These are phyloP conservation scores for Podospora anserina DNA, from an alignment of 495 filamentous ascomycete species.

Conservation along the genomic window DNA sequence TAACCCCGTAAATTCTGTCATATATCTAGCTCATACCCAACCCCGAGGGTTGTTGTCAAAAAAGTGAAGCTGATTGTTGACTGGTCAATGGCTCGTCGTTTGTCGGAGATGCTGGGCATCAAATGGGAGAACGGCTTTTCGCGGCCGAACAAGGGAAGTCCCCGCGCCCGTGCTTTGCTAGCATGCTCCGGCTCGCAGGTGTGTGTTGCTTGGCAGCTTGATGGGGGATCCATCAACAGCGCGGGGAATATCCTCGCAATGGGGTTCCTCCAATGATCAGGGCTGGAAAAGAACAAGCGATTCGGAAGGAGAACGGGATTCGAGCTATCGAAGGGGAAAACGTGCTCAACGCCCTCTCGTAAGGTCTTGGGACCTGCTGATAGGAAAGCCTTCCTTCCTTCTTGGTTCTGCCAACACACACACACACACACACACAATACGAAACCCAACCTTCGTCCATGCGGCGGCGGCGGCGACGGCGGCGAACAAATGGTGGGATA, in stretches of 20 bases:
- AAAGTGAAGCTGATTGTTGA: background rate
- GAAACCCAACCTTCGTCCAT: background rate
- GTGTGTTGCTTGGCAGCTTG: background rate
- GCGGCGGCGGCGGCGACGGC: background rate
- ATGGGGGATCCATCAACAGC: background rate
- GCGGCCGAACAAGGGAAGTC: background rate
- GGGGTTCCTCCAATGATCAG: background rate
- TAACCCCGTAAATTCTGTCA: background rate
- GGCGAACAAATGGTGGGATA: background rate
- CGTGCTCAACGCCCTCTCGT: background rate
- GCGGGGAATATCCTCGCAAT: background rate
- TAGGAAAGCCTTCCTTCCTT: slow-evolving; percentile 2
- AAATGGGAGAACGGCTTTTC: background rate
- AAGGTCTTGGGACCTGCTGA: background rate
- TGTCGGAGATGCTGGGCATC: background rate
- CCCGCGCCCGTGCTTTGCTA: background rate
- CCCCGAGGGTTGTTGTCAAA: background rate
- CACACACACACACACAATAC: background rate
- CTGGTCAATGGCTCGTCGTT: background rate
- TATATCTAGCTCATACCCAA: background rate
- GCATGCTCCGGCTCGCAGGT: background rate
- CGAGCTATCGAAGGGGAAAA: background rate
- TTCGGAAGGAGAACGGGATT: background rate
- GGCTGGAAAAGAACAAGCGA: slow-evolving; percentile 6
- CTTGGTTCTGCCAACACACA: background rate